A percentile compares a stretch with the other conserved stretches of the same genome.
phyloP scores from a whole-genome alignment of 1,284 basidiomycete genomes.

The Ustanciosporium gigantosporum region DNA sequence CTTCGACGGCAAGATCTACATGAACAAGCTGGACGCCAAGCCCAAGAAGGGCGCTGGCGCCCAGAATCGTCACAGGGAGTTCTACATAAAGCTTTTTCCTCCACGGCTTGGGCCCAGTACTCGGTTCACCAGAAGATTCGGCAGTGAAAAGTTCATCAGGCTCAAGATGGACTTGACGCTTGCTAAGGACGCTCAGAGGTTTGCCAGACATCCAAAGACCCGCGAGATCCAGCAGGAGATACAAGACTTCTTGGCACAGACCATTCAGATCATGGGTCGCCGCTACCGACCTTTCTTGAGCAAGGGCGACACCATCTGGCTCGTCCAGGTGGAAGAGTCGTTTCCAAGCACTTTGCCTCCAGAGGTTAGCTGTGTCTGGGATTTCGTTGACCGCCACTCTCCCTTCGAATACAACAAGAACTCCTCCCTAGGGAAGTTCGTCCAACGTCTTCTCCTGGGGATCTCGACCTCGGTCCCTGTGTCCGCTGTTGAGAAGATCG shows the following conservation, averaged over 20 bases:
- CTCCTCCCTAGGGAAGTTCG: slow-evolving; percentile 44
- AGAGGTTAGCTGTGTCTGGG: slow-evolving; percentile 10
- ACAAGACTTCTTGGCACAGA: slow-evolving; percentile 6
- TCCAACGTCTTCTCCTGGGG: slow-evolving; percentile 49
- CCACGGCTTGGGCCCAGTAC: slow-evolving; percentile 26
- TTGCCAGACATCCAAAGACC: slow-evolving; percentile 3
- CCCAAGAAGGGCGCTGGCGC: not conserved
- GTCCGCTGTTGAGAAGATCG: slow-evolving; percentile 10
- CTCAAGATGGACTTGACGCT: slow-evolving; percentile 21
- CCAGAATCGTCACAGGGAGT: slow-evolving; percentile 1
- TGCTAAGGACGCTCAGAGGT: slow-evolving; percentile 13
- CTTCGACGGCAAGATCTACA: slow-evolving; percentile 20
- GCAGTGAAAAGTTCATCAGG: slow-evolving; percentile 21
- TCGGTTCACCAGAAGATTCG: slow-evolving; percentile 27
- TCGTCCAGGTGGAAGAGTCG: slow-evolving; percentile 18
- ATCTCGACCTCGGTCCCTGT: slow-evolving; percentile 40
- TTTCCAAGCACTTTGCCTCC: not conserved
- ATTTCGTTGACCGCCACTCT: slow-evolving; percentile 34
- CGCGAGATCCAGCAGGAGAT: slow-evolving; percentile 23
- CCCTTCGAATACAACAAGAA: slow-evolving; percentile 24
- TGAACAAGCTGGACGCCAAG: not conserved
- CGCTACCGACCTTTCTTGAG: slow-evolving; percentile 37
- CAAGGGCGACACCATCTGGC: slow-evolving; percentile 48
- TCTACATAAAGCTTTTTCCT: slow-evolving; percentile 13
- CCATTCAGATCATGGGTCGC: slow-evolving; percentile 27